Evolutionary conservation across 805 yeast genomes (phyloP), one percentile per base, ranked within the genome.

Genomic region (Yamadazyma sp.): DNA sequence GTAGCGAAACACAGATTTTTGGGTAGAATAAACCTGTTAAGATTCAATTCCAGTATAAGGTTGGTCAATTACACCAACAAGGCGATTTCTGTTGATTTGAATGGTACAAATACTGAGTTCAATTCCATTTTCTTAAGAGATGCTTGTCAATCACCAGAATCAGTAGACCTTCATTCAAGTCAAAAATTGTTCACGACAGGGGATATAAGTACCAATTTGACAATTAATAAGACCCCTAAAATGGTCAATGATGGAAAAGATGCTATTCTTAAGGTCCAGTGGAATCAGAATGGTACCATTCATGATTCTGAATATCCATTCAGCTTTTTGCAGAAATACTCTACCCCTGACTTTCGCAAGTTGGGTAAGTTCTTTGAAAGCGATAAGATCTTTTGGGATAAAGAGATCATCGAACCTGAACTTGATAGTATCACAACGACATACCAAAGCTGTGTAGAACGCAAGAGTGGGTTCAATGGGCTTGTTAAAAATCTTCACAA

Each of bases 141-240:
- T 48, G 69, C 86, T 0, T 79, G 86, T 30, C 50, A 55, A 4
- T 58, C 75, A 10, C 43, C 59, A 1, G 40, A 47, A 8, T 75
- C 84, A 0, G 65, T 80, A 4, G 85, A 84, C 43, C 59, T 65
- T 3, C 50, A 56, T 17, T 70, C 85, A 0, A 70, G 71, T 13
- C 89, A 83, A 50, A 83, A 81, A 50, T 50, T 70, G 19, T 79
- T 81, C 55, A 72, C 82, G n/a, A 80, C 88, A 0, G 79, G 76
- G 1, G 52, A 65, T 33, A 56, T 74, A 36, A 48, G 62, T 38
- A 40, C 47, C 10, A 48, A 55, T n/a, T 56, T 71, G 21, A 44
- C 47, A 5, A 69, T 82, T 0, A 40, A 43, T 4, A 49, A 43
- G 0, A 51, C 67, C 1, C 70, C 73, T 1, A 47, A 59, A 3